Percentiles rank a stretch among this genome's conserved stretches.
These are phyloP conservation scores for Eucalyptus polybractea DNA, from an alignment of 345 rosid genomes.

Conservation along the genomic window DNA sequence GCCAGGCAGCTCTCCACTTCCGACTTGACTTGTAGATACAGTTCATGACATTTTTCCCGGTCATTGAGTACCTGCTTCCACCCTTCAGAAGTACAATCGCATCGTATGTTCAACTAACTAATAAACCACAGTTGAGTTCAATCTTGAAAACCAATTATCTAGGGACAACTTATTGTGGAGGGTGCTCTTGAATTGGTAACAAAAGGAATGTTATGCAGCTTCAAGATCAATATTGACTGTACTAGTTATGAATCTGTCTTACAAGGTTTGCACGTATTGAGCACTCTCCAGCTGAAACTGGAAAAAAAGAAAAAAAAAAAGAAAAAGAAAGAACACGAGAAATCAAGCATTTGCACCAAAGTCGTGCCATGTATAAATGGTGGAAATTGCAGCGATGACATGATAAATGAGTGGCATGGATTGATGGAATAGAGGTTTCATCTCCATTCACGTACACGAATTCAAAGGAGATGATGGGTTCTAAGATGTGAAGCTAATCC, in stretches of 20 bases:
- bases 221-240: neutral
- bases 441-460: neutral
- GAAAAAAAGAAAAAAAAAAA: too few relatives aligned
- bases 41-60: conserved; percentile 36
- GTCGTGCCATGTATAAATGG: neutral
- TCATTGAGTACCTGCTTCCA: conserved; percentile 37
- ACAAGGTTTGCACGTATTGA: neutral
- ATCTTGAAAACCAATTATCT: neutral
- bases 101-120: neutral
- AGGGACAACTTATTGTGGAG: neutral
- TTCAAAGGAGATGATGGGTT: neutral
- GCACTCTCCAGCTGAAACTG: neutral
- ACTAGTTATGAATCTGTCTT: neutral
- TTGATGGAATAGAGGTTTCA: neutral
- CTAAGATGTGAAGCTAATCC: neutral
- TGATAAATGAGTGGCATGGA: neutral
- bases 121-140: neutral
- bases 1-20: conserved; percentile 48
- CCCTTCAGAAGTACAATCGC: conserved; percentile 9
- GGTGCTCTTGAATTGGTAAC: neutral
- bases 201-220: neutral
- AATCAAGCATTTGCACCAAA: neutral
- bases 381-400: too few relatives aligned
- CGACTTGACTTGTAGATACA: conserved; percentile 50
- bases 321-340: neutral